Conservation (phyloP, 208 protist genomes). For the Perkinsela sp. region DNA sequence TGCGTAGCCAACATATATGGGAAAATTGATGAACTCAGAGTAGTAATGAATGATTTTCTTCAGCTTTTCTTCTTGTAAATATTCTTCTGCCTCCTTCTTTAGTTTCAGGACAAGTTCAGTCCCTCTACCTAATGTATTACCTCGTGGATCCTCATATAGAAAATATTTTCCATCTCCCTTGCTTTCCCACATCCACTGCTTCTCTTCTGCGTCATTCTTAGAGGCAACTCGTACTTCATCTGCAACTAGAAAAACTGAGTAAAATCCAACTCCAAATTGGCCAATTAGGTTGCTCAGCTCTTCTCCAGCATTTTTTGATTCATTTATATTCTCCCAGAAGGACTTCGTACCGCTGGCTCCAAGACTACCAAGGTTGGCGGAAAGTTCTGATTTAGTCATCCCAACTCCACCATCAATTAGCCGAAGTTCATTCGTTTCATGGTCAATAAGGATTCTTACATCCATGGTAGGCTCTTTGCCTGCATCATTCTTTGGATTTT, state of each 20-base stretch:
- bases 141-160: slow-evolving; percentile 68
- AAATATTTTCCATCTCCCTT: slow-evolving; percentile 72
- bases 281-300: slow-evolving; percentile 76
- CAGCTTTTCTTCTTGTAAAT: slow-evolving; percentile 60
- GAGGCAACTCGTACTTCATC: slow-evolving; percentile 83
- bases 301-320: slow-evolving; percentile 23
- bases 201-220: slow-evolving; percentile 63
- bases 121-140: slow-evolving; percentile 82
- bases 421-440: slow-evolving; percentile 55
- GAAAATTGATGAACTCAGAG: slow-evolving; percentile 97
- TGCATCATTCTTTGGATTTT: slow-evolving; percentile 34
- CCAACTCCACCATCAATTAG: slow-evolving; percentile 94
- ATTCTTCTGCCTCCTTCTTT: slow-evolving; percentile 82
- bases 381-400: slow-evolving; percentile 94
- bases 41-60: slow-evolving; percentile 82
- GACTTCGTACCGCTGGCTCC: slow-evolving; percentile 92
- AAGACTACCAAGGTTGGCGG: slow-evolving; percentile 94
- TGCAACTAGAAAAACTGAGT: slow-evolving; percentile 97
- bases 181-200: slow-evolving; percentile 94
- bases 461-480: slow-evolving; percentile 50
- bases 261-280: slow-evolving; percentile 99
- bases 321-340: slow-evolving; percentile 63
- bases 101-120: slow-evolving; percentile 80
- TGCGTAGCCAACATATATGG: slow-evolving; percentile 72
- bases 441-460: slow-evolving; percentile 58